Percentiles rank a stretch among this genome's conserved stretches.
These are phyloP conservation scores for Cymodocea nodosa DNA, from an alignment of 116 monocot species.

Conservation along the genomic window DNA sequence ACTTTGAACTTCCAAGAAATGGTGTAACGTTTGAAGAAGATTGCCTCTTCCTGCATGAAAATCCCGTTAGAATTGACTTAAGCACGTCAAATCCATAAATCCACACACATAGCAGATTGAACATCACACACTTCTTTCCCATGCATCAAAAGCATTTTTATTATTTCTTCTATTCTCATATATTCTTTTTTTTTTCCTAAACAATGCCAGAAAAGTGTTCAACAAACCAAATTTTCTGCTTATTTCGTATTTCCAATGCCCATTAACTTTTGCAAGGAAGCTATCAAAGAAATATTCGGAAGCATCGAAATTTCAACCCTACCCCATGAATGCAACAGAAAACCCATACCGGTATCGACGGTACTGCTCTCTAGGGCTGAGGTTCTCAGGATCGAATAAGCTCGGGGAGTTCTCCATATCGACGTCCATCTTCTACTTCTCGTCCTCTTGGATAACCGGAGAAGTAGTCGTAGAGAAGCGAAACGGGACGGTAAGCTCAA, in stretches of 20 bases:
- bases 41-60: constrained; percentile 44
- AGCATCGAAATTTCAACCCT: background rate
- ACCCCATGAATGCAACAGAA: no score
- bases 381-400: constrained; percentile 50
- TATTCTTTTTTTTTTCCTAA: background rate
- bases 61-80: background rate
- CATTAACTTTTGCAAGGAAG: background rate
- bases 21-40: constrained; percentile 56
- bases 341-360: constrained; percentile 64
- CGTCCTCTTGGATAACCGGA: background rate
- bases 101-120: background rate
- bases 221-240: background rate
- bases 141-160: background rate
- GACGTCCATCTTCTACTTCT: constrained; percentile 17
- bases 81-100: background rate
- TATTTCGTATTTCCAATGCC: background rate
- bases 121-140: no score
- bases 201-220: no score
- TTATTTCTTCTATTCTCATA: background rate
- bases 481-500: no score
- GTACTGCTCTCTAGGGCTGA: constrained; percentile 45
- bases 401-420: constrained; percentile 40
- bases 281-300: background rate
- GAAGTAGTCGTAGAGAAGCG: no score
- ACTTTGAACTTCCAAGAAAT: constrained; percentile 40